Base-by-base conservation (phyloP, 2,329 filamentous ascomycete species). In the Phyllachora maydis region DNA sequence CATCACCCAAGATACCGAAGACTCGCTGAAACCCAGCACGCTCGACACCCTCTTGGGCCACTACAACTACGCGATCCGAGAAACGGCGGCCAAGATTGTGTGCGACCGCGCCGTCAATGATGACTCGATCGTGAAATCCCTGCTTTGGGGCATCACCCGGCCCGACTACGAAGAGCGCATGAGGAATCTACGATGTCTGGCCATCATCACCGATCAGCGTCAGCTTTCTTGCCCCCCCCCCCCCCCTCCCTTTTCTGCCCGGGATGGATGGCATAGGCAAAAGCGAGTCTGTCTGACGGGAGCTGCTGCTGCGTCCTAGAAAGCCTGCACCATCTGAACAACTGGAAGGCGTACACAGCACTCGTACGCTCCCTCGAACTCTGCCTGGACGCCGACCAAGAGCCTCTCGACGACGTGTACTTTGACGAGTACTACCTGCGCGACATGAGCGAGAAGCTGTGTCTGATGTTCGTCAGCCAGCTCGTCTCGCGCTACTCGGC, bases 1-100 rank as follows among this genome's bases (percentile, higher is more conserved):
- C 41, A 75, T 79, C 32, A 75, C 68, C 9, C 70, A 81, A 41
- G 67, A 74, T 13, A 77, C 72, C 3, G 74, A 82, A 38, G 73
- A 81, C 38, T 63, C 72, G 3, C 53, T 82, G 19, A 63, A 68
- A 28, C 39, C 68, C 8, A 54, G 59, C 19, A 82, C 76, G 0
- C 52, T 83, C 7, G 54, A 68, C 24, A 73, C 66, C 32, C 56
- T 83, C 4, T 51, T 76, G 8, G 54, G 61, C 24, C 75, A 75
- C 41, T 73, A 73, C 29, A 85, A 71, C 43, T 71, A 65, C 37
- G 63, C 73, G 11, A 73, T 83, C 31, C 59, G 70, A 32, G 70
- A 77, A 29, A 71, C 74, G 27, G 65, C 70, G 8, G 56, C 58
- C 30, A 63, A 59, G 34, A 67, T 65, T 13, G 48, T 66, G 4